Percentiles rank a stretch among this genome's conserved stretches.
These are phyloP conservation scores for Quercus ilex DNA, from an alignment of 306 rosid genomes.

Conservation along the genomic window DNA sequence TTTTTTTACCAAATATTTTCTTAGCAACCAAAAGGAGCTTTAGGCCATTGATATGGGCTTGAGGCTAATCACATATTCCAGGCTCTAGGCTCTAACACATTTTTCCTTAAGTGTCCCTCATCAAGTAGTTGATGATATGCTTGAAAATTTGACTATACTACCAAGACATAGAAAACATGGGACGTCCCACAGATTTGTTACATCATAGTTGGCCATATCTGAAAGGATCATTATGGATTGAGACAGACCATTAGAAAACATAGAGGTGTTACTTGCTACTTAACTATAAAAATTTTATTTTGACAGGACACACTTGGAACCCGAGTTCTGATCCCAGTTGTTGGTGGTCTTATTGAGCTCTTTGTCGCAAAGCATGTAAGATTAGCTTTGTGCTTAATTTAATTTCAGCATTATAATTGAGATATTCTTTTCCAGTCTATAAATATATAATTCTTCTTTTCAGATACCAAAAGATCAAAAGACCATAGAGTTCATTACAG, in stretches of 20 bases:
- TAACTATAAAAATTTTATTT: conserved; percentile 2
- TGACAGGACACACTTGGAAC: conserved; percentile 61
- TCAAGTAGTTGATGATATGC: background rate
- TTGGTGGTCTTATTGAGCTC: conserved; percentile 76
- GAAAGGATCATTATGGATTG: background rate
- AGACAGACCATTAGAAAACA: background rate
- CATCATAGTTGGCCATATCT: background rate
- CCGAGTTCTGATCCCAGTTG: conserved; percentile 61
- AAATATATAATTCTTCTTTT: conserved; percentile 17
- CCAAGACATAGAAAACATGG: background rate
- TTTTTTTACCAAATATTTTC: background rate
- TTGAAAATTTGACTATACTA: background rate
- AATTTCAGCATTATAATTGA: background rate
- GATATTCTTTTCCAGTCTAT: background rate
- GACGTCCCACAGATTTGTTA: background rate
- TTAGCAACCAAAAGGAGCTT: background rate
- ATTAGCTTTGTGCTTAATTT: background rate
- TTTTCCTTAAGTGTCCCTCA: background rate
- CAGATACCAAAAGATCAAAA: conserved; percentile 59
- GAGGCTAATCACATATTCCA: background rate
- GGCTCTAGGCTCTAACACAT: conserved; percentile 4
- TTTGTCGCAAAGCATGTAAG: conserved; percentile 57
- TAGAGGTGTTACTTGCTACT: background rate
- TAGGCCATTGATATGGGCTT: background rate
- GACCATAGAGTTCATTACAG: conserved; percentile 46